Base-by-base conservation (phyloP, 768 basidiomycete species). In the Kwoniella sp. region DNA sequence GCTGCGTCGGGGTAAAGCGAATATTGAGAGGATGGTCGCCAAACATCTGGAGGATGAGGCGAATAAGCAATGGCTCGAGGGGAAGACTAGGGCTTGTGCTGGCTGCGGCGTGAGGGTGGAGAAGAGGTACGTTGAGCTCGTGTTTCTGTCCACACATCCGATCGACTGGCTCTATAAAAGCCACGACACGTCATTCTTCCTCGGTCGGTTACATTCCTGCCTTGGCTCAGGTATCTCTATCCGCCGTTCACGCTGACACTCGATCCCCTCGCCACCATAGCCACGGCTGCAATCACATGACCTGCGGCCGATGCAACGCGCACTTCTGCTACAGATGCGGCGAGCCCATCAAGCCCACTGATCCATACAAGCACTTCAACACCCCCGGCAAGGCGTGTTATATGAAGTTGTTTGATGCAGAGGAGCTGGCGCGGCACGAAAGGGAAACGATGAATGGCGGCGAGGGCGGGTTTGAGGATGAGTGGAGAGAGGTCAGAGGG, bases 281-380 rank as follows among this genome's bases (percentile, higher is more conserved):
- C 34, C 58, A 59, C 58, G 92, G 92, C 1, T 94, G 93, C 81
- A 94, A 94, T 79, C 93, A 95, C 82, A 92, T 92, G 82, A 67
- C 88, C 82, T 65, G 47, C 50, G 69, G 70, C 30, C 31, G 77
- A 34, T 78, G 74, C 59, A 53, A 56, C 38, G 66, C 71, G 29
- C 70, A 73, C 59, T 73, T 76, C 66, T 76, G 73, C 52, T 78
- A 71, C 61, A 56, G 75, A 41, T 75, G 75, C 52, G 68, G 68
- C 13, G 38, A 60, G 8, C 59, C 67, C 25, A 70, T 73, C 34
- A 54, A 65, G n/a, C 70, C 77, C 3, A 59, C 65, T 34, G 79
- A 80, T 51, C 79, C 79, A 7, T 80, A 80, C 58, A 66, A 65
- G 23, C 79, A 80, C 61, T 80, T 73, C 53, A 66, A 69, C 4